Evolutionary conservation across 495 filamentous ascomycete species (phyloP), one percentile per base, ranked within the genome.

Genomic region (Penicillium bovifimosum): DNA sequence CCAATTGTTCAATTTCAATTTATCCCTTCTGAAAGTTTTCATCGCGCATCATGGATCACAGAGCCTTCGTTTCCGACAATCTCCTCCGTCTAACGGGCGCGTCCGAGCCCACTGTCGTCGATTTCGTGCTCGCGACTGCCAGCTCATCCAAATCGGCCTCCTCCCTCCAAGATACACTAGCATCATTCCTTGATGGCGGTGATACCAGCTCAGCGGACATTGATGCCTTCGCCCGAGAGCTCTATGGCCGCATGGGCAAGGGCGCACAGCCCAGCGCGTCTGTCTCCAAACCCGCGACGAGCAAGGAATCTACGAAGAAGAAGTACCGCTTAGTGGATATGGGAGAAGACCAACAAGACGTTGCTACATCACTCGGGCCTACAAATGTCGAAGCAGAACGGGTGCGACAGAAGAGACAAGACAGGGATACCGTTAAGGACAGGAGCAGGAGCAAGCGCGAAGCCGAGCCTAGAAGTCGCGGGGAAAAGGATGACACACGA

Each of bases 291-390:
- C 44, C 41, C 20, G 20, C 56, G 31, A 27, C 51, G 24, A 48
- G 48, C 11, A 57, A 53, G 33, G 61, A 64, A 50, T 58, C 62
- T 1, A 49, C 63, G 41, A 77, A 70, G 61, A 93, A 90, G 69
- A 86, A 82, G 59, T 95, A 95, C 66, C 79, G 83, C 9, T 77
- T 95, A 18, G 74, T 95, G 34, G 85, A 90, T 9, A 95, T 95
- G 90, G 87, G 86, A 41, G 87, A 89, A 27, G 86, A 86, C 6
- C 74, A 80, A 20, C 58, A 50, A 33, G 70, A 67, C 9, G 40
- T 63, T 0, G 51, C 57, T 35, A 50, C 59, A 33, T 65, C 67
- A 10, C 60, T 82, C 34, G 79, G 75, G 4, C 79, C 83, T 0
- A 61, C 68, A 13, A 76, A 74, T 53, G 72, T 76, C 29, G 77